Percentiles rank a stretch among this genome's conserved stretches.
phyloP scores from a whole-genome alignment of 2,329 filamentous ascomycete genomes.

The Colletotrichum truncatum region DNA sequence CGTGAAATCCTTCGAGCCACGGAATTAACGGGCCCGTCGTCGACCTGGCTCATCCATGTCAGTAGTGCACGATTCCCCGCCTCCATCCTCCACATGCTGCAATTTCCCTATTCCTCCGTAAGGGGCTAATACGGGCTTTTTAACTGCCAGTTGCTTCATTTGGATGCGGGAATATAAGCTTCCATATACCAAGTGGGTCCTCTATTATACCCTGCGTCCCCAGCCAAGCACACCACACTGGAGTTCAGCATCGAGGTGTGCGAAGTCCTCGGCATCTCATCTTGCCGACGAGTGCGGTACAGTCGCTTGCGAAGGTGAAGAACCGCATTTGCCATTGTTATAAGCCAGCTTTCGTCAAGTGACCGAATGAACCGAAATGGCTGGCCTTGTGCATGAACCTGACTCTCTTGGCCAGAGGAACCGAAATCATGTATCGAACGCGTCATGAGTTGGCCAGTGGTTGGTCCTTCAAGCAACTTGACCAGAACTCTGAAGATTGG shows the following conservation, averaged over 20 bases:
- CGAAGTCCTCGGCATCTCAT: background rate
- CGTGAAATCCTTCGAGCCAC: background rate
- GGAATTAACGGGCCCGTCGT: background rate
- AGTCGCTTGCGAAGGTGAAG: too few relatives aligned
- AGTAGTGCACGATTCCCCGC: background rate
- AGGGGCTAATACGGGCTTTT: background rate
- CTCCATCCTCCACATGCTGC: background rate
- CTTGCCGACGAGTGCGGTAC: background rate
- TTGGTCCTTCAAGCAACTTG: conserved; percentile 38
- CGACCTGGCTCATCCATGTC: background rate
- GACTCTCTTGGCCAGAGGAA: too few relatives aligned
- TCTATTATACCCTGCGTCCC: background rate
- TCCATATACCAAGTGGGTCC: background rate
- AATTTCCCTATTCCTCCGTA: background rate
- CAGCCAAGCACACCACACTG: too few relatives aligned
- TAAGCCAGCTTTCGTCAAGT: too few relatives aligned
- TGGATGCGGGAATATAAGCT: background rate
- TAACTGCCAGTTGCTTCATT: background rate
- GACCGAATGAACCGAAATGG: too few relatives aligned
- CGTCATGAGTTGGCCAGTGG: conserved; percentile 30
- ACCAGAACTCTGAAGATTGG: conserved; percentile 39
- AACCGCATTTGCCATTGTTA: too few relatives aligned
- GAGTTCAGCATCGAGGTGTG: too few relatives aligned
- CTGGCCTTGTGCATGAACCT: too few relatives aligned
- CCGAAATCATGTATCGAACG: too few relatives aligned